Evolutionary conservation across 2,329 filamentous ascomycete genomes (phyloP), one percentile per base, ranked within the genome.

Genomic region (Penicillium sp.): DNA sequence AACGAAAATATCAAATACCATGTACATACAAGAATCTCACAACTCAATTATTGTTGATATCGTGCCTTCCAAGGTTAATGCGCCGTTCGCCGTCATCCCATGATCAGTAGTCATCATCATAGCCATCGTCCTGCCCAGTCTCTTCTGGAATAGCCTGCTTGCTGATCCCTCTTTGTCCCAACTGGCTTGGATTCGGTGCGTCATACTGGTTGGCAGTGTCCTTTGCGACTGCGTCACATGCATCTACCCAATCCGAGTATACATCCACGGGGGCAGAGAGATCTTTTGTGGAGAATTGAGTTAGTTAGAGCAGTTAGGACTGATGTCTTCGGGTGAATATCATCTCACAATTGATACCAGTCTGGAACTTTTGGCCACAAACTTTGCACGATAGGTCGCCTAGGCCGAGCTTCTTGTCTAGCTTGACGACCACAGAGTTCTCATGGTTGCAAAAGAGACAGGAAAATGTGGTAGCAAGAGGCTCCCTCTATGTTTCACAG

Each of bases 401-500:
- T 37, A 96, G 83, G 50, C 91, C 91, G 29, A 86, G 81, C 74
- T 97, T 97, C 81, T 96, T 96, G 73, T 99, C 92, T 49, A 99
- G 82, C 75, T 95, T 94, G 64, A 97, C 89, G 29, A 85, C 83
- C 50, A 99, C 90, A 0, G 92, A 90, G 64, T 91, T 94, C 72
- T 97, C 94, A 77, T 97, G 92, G 74, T 97, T 97, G 82, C 94
- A 99, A 78, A 99, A 99, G 44, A 99, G 86, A 73, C 94, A 99
- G 55, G 92, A 90, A 75, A 99, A 99, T n/a, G 85, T 85, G 3
- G 90, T 92, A 16, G 77, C 69, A n/a, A 80, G 73, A 26, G 77
- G 76, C 62, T 80, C 78, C 65, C 71, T 75, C 76, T 55, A n/a
- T 35, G 1, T 32, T n/a, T 4, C 10, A 31, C 16, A n/a, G 31